Conservation (phyloP, 495 filamentous ascomycete genomes). For the Evernia prunastri region DNA sequence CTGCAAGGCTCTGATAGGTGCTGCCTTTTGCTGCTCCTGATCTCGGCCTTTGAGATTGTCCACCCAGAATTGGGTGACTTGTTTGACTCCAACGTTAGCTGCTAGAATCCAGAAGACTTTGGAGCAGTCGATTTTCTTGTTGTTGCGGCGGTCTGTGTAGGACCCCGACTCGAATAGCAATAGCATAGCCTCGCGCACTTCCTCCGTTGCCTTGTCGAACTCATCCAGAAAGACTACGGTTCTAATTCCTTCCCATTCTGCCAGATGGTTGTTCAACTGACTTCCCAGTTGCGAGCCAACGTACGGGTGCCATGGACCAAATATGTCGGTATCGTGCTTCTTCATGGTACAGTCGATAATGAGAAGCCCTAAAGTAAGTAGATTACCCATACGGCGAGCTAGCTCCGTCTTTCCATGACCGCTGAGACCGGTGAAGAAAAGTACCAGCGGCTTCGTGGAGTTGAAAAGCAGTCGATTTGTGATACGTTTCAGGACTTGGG, state of each 20-base stretch:
- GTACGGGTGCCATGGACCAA: slow-evolving; percentile 39
- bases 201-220: slow-evolving; percentile 49
- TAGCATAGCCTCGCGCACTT: slow-evolving; percentile 39
- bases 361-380: slow-evolving; percentile 35
- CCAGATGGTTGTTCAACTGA: slow-evolving; percentile 49
- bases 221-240: slow-evolving; percentile 52
- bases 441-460: slow-evolving; percentile 30
- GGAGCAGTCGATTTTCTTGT: slow-evolving; percentile 41
- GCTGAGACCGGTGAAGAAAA: slow-evolving; percentile 44
- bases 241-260: slow-evolving; percentile 33
- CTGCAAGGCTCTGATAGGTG: slow-evolving; percentile 1
- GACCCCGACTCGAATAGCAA: slow-evolving; percentile 41
- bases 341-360: slow-evolving; percentile 42
- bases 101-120: slow-evolving; percentile 53
- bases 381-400: slow-evolving; percentile 36
- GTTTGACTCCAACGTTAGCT: slow-evolving; percentile 33
- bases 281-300: slow-evolving; percentile 35
- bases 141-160: slow-evolving; percentile 42
- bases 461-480: slow-evolving; percentile 27
- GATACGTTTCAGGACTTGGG: slow-evolving; percentile 31
- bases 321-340: slow-evolving; percentile 37
- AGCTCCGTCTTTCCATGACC: slow-evolving; percentile 51
- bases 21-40: slow-evolving; percentile 4
- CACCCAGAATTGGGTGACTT: slow-evolving; percentile 19
- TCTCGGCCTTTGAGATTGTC: background rate